Base-by-base conservation (phyloP, 257 asterid species). In the Nicotiana paniculata region DNA sequence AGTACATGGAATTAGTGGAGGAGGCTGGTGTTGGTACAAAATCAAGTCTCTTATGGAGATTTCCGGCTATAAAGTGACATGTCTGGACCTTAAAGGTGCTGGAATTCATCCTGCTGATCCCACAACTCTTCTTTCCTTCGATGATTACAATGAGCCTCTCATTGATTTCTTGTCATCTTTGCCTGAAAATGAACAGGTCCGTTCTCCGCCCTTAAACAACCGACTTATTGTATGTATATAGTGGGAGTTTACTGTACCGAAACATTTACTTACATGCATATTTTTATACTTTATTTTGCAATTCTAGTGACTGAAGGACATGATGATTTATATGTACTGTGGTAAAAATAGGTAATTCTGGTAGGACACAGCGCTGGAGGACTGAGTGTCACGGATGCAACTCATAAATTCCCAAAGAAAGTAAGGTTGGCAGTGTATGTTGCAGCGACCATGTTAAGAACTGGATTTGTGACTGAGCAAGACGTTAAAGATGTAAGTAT, bases 281-380 rank as follows among this genome's bases (percentile, higher is more conserved):
- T 53, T 11, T 53, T 3, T 53, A 9, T 51, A 3, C 1, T 3
- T 10, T 53, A 12, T 53, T 4, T 53, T 12, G 57, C 15, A 12
- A 3, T 11, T 53, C 57, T 53, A 53, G 57, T 12, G 57, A 53
- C 18, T 53, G 18, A 53, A 53, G 17, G 5, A 53, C 33, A n/a
- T 62, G 26, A 28, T 21, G 26, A 18, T n/a, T 55, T 28, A 11
- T 9, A 18, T 37, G 72, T 24, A 57, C 35, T 32, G 8, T 78
- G 55, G 15, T 78, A 11, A 13, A 37, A 81, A 86, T 88, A 91
- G 97, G 97, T 92, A 76, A 87, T 92, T 4, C 43, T 92, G 86
- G 97, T 92, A 11, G 97, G 97, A 28, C 94, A 91, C 63, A 92
- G 97, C 18, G 96, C 97, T 2, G 97, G 93, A n/a, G 97, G 97